These are phyloP conservation scores for Juncus effusus DNA, from an alignment of 176 grass and related monocot genomes.

Conservation along the genomic window DNA sequence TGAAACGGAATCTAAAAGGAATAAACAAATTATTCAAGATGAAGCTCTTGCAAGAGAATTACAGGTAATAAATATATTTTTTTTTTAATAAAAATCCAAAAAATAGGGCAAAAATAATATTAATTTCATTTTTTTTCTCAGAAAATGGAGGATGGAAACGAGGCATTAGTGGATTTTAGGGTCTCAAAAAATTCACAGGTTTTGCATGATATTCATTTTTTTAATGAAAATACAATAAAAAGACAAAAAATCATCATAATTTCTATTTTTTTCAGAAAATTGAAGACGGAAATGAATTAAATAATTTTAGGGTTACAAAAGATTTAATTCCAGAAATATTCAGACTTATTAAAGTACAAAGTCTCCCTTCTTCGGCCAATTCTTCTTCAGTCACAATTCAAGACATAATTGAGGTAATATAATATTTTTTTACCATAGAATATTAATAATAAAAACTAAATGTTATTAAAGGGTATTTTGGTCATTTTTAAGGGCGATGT, in stretches of 20 bases:
- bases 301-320: slow-evolving; percentile 34
- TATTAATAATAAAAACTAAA: neutral
- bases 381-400: slow-evolving; percentile 59
- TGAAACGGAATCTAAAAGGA: slow-evolving; percentile 40
- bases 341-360: slow-evolving; percentile 71
- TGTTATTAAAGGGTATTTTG: neutral
- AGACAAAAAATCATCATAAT: neutral
- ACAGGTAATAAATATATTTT: slow-evolving; percentile 18
- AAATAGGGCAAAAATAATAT: no score
- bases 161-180: no score
- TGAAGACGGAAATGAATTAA: slow-evolving; percentile 12
- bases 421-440: neutral
- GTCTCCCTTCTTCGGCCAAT: slow-evolving; percentile 77
- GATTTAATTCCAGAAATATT: slow-evolving; percentile 47
- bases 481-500: slow-evolving; percentile 60
- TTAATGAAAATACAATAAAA: no score
- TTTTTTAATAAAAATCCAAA: no score
- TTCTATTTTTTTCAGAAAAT: slow-evolving; percentile 9
- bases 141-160: no score
- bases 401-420: slow-evolving; percentile 81
- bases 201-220: no score
- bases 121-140: no score
- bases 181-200: no score
- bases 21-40: slow-evolving; percentile 52
- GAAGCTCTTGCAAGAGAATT: slow-evolving; percentile 62